Evolutionary conservation across 805 yeast species (phyloP).

Genomic region (Candida awuae): DNA sequence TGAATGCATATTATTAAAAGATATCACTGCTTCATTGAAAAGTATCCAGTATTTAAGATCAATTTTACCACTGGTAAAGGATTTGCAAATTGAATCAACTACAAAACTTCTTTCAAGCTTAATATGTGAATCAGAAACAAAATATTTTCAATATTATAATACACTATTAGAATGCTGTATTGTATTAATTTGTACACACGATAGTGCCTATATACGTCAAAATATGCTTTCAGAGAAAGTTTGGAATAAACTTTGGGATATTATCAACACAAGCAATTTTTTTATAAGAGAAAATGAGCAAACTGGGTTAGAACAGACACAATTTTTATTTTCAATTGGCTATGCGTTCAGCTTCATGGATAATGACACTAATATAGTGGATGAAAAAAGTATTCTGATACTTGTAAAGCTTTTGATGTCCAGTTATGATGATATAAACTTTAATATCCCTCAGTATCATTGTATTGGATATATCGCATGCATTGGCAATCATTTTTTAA

Average conservation of each 20-base stretch:
- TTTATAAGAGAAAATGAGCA: not conserved
- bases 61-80: too few relatives aligned
- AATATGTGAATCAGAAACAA: not conserved
- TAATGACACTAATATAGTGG: slow-evolving; percentile 6
- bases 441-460: slow-evolving; percentile 15
- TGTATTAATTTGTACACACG: not conserved
- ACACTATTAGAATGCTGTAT: slow-evolving; percentile 2
- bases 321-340: slow-evolving; percentile 18
- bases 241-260: slow-evolving; percentile 3
- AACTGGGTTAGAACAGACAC: not conserved
- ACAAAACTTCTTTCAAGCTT: too few relatives aligned
- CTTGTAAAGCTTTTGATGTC: not conserved
- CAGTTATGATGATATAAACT: not conserved
- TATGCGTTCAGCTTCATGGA: slow-evolving; percentile 12
- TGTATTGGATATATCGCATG: slow-evolving; percentile 23
- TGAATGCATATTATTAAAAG: too few relatives aligned
- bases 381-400: not conserved
- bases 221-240: not conserved
- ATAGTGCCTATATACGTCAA: not conserved
- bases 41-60: too few relatives aligned
- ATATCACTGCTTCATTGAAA: too few relatives aligned
- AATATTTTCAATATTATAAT: too few relatives aligned
- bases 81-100: too few relatives aligned
- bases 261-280: not conserved
- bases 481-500: slow-evolving; percentile 2